Evolutionary conservation across 306 rosid species (phyloP).

Genomic region (Benincasa hispida): DNA sequence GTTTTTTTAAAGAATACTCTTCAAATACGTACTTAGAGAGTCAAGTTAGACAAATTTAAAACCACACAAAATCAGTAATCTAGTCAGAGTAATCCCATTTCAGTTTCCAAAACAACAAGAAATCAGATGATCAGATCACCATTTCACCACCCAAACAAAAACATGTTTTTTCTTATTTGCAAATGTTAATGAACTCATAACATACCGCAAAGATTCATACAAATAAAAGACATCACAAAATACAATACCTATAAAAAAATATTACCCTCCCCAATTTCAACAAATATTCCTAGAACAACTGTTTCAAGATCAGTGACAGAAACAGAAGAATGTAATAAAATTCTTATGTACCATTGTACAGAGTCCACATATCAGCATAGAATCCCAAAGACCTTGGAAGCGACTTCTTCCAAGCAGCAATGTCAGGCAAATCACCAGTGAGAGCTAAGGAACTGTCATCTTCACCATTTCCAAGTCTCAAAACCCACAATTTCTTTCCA

Average conservation of each 20-base stretch:
- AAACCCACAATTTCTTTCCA: slow-evolving; percentile 31
- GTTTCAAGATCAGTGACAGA: neutral
- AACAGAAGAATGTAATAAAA: neutral
- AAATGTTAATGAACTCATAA: neutral
- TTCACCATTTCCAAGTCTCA: slow-evolving; percentile 48
- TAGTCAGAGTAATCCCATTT: too few species aligned
- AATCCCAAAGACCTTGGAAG: slow-evolving; percentile 33
- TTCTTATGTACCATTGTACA: slow-evolving; percentile 11
- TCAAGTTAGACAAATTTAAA: too few species aligned
- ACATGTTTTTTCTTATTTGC: neutral
- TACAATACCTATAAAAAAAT: neutral
- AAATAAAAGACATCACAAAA: neutral
- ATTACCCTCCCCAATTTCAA: neutral
- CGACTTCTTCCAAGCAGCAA: slow-evolving; percentile 36
- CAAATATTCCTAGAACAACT: too few species aligned
- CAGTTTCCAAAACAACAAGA: too few species aligned
- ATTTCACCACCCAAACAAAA: too few species aligned
- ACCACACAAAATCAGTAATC: too few species aligned
- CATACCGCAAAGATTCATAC: neutral
- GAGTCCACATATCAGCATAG: slow-evolving; percentile 42
- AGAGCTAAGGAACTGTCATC: slow-evolving; percentile 85
- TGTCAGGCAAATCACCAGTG: slow-evolving; percentile 54
- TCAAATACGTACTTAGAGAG: too few species aligned
- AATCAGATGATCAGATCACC: too few species aligned
- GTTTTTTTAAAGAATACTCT: too few species aligned